Percentiles rank a stretch among this genome's conserved stretches.
phyloP scores from a whole-genome alignment of 1,284 basidiomycete genomes.

The Marasmius oreades region DNA sequence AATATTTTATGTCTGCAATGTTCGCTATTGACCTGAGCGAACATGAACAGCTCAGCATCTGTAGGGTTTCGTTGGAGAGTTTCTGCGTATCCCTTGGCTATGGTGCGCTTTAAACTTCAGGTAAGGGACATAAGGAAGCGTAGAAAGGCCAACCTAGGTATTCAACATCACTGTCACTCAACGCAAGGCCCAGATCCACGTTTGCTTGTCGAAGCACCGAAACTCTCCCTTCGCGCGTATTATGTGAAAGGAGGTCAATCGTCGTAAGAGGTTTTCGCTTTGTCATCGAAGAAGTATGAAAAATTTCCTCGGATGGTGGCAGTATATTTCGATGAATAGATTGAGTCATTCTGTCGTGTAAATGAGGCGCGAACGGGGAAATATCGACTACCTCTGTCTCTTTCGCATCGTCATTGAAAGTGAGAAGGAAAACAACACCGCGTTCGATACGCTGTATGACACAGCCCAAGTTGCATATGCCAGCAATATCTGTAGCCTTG shows the following conservation, averaged over 20 bases:
- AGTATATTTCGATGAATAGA: conserved; percentile 50
- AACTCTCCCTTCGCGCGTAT: conserved; percentile 35
- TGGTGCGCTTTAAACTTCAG: conserved; percentile 38
- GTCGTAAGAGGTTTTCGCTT: conserved; percentile 68
- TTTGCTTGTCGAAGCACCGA: conserved; percentile 77
- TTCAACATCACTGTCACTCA: conserved; percentile 87
- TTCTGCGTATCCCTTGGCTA: not conserved
- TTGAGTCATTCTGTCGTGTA: conserved; percentile 98
- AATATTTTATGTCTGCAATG: conserved; percentile 99
- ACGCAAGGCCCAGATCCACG: conserved; percentile 83
- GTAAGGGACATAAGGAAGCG: conserved; percentile 48
- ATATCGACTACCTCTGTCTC: conserved; percentile 28
- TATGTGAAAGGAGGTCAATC: conserved; percentile 49
- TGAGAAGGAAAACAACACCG: conserved; percentile 65
- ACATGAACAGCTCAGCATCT: conserved; percentile 99
- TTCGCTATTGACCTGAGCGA: conserved; percentile 99
- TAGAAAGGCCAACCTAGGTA: conserved; percentile 89
- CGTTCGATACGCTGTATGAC: conserved; percentile 73
- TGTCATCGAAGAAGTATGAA: conserved; percentile 53
- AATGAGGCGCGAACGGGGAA: conserved; percentile 54
- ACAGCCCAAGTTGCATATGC: conserved; percentile 67
- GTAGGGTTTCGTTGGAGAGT: conserved; percentile 74
- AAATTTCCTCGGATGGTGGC: conserved; percentile 65
- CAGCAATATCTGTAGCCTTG: conserved; percentile 85
- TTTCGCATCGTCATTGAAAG: conserved; percentile 28